Percentiles rank a stretch among this genome's conserved stretches.
phyloP scores from a whole-genome alignment of 2,329 filamentous ascomycete species.

The Fusarium succisae region DNA sequence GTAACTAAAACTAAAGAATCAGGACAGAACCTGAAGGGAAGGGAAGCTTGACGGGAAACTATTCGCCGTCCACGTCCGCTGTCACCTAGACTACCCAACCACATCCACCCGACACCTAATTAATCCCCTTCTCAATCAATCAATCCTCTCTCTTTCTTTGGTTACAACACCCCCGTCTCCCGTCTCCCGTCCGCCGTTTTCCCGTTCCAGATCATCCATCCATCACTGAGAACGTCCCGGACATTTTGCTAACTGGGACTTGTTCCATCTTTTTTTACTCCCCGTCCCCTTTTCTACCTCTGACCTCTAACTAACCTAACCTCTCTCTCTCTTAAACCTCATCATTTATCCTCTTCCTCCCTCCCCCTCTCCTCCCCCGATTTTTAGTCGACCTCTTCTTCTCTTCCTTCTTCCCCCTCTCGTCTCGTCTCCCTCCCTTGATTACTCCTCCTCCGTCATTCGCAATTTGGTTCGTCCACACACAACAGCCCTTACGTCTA shows the following conservation, averaged over 20 bases:
- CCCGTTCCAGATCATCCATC: conserved; percentile 42
- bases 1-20: neutral
- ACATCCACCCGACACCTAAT: conserved; percentile 35
- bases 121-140: conserved; percentile 28
- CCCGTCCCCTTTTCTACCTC: conserved; percentile 16
- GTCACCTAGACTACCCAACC: conserved; percentile 42
- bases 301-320: neutral
- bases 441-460: conserved; percentile 18
- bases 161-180: conserved; percentile 29
- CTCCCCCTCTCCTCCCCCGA: conserved; percentile 13
- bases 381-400: conserved; percentile 21
- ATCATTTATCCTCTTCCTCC: conserved; percentile 21
- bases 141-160: neutral
- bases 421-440: conserved; percentile 20
- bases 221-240: conserved; percentile 24
- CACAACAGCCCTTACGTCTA: conserved; percentile 25
- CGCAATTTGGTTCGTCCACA: conserved; percentile 24
- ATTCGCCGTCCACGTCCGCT: conserved; percentile 26
- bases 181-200: conserved; percentile 41
- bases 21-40: neutral
- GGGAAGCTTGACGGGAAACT: too few species aligned
- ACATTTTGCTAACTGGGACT: conserved; percentile 32
- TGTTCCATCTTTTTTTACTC: conserved; percentile 31
- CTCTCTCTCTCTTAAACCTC: conserved; percentile 10
- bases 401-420: conserved; percentile 1